Evolutionary conservation across 2,329 filamentous ascomycete species (phyloP), one percentile per base, ranked within the genome.

Genomic region (Pseudocercospora crystallina): DNA sequence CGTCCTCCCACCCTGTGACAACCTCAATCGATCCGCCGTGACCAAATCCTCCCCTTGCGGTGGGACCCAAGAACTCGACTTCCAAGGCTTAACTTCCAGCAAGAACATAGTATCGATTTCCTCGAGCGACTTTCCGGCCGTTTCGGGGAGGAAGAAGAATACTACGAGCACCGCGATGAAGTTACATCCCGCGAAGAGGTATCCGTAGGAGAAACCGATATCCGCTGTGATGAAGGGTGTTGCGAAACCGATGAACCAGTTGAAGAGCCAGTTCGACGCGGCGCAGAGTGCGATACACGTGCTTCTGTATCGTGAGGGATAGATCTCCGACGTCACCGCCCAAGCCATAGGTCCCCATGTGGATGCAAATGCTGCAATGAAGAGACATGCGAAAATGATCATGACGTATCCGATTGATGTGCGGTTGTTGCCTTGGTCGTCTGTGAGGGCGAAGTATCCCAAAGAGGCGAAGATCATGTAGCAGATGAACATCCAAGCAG

Each of bases 301-400:
- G 73, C 79, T 61, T 5, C 60, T 41, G 61, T 84, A 83, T 15
- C 81, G 74, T 10, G 79, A 79, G 0, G 79, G 82, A 65, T 84
- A 87, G 43, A 87, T 77, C 63, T 55, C 52, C 1, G 52, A 55
- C 7, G 52, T 55, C 17, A 55, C 52, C 8, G 52, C 82, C 86
- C 86, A 90, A 43, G 86, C 81, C 84, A 44, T 44, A 13, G 42
- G 42, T 8, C 60, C 58, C 84, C 84, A 87, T 1, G 83, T 86
- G 0, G 80, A 84, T 2, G 83, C 83, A 52, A 83, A 86, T 1
- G 76, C 80, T 1, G 83, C 73, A 57, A 85, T 84, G 63, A 84
- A 85, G 41, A 87, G 72, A 61, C 83, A 86, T 0, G 83, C 83
- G 65, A 86, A 86, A 49, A 83, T 76, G 36, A 87, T 84, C 56